Conservation (phyloP, 371 early-diverging fungal species). For the Mucor lusitanicus region DNA sequence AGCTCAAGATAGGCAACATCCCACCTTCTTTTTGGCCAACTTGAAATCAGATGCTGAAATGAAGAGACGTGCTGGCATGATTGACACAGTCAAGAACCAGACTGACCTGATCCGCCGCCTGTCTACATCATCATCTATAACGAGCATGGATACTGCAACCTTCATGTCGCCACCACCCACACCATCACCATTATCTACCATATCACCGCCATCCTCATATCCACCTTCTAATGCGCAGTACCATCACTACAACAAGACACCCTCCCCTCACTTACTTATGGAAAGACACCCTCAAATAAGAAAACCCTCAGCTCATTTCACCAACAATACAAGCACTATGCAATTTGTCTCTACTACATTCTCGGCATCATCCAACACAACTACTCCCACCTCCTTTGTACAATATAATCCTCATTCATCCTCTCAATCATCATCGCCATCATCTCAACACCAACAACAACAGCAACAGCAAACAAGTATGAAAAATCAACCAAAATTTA, state of each 20-base stretch:
- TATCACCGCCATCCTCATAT: background rate
- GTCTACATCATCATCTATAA: background rate
- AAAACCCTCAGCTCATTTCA: background rate
- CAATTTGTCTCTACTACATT: slow-evolving; percentile 5
- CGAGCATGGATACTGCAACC: background rate
- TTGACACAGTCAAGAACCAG: slow-evolving; percentile 8
- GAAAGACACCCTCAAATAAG: background rate
- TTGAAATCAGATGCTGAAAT: slow-evolving; percentile 20
- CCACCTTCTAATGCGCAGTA: background rate
- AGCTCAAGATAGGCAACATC: background rate
- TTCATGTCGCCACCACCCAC: background rate
- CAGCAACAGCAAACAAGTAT: background rate
- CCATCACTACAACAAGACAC: background rate
- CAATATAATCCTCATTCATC: slow-evolving; percentile 15
- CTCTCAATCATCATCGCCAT: background rate
- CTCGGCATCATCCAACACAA: background rate
- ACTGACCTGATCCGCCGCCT: slow-evolving; percentile 1
- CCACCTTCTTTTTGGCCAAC: slow-evolving; percentile 21
- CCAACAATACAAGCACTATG: background rate
- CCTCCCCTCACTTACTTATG: background rate
- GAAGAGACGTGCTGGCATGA: slow-evolving; percentile 11
- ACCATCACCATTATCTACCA: background rate
- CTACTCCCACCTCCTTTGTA: slow-evolving; percentile 7
- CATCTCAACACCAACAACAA: background rate
- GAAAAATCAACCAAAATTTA: slow-evolving; percentile 44